Base-by-base conservation (phyloP, 495 filamentous ascomycete species). In the Glarea lozoyensis region DNA sequence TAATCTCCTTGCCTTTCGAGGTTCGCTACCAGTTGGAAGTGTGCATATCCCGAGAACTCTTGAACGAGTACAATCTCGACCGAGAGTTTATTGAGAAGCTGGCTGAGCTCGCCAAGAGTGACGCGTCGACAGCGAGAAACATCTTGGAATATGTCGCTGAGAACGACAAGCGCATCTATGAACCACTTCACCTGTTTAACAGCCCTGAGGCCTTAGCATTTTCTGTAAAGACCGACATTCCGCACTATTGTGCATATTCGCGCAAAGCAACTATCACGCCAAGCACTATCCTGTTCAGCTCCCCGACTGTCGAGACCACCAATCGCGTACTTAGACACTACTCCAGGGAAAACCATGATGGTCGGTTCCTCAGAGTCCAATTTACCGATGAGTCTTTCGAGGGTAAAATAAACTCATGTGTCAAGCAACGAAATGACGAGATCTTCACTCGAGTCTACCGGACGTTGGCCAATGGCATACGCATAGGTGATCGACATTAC, bases 11-110 rank as follows among this genome's bases (percentile, higher is more conserved):
- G 3, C 65, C 78, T 0, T 96, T 88, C 36, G 57, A 76, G 1
- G 76, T 90, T 2, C 77, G 86, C 7, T 97, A 97, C 54, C 90
- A 94, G 60, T 73, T 98, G 0, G 89, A 97, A 60, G 89, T 86
- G 0, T 96, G 90, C 56, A 70, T 97, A 7, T 94, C 88, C 0
- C 72, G 84, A 16, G 78, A 79, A 0, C 64, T 73, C n/a, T 62
- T 98, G n/a, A 82, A 80, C 39, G 88, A 94, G 59, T 74, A 81
- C 56, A 84, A 78, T 38, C 71, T 95, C 40, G 70, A 63, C 4
- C 55, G 61, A 4, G 64, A 74, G 7, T 96, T 94, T 48, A 60
- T 89, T 13, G 47, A 67, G 15, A 73, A 58, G 31, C 64, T 98
- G 4, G 54, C 65, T 9, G 54, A 67, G 0, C 63, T 89, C 0